phyloP scores from a whole-genome alignment of 177 flowering plant genomes.

The Tripterygium wilfordii region DNA sequence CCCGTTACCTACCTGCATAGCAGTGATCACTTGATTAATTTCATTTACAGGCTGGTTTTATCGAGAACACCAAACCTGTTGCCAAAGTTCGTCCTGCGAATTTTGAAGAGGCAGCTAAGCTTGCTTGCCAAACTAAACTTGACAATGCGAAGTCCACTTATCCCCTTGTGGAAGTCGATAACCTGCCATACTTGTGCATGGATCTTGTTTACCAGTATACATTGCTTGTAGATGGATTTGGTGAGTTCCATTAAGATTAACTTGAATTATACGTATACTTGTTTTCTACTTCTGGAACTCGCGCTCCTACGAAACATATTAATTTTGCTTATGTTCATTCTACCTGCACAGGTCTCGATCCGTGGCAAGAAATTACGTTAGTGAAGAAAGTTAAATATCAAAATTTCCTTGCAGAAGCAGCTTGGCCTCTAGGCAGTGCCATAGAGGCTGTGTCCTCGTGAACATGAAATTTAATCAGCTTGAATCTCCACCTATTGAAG shows the following conservation, averaged over 20 bases:
- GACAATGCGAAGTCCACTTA: conserved; percentile 56
- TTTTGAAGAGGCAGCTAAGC: conserved; percentile 73
- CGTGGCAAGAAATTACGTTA: conserved; percentile 69
- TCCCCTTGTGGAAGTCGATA: conserved; percentile 43
- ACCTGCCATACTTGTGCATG: conserved; percentile 88
- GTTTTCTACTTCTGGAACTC: too few species aligned
- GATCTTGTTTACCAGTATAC: conserved; percentile 89
- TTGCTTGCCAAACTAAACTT: conserved; percentile 60
- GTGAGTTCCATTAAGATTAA: conserved; percentile 41
- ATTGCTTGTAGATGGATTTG: conserved; percentile 85
- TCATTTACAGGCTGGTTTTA: conserved; percentile 69
- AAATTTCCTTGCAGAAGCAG: conserved; percentile 69
- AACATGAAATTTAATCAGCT: conserved; percentile 1
- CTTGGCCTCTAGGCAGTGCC: conserved; percentile 97
- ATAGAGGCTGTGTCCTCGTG: conserved; percentile 66
- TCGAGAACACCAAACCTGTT: conserved; percentile 50
- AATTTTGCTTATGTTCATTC: too few species aligned
- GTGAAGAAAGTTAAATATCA: conserved; percentile 68
- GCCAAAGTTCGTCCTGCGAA: conserved; percentile 69
- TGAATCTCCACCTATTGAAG: not conserved
- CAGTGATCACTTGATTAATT: conserved; percentile 3
- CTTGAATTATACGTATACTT: too few species aligned
- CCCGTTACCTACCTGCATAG: not conserved
- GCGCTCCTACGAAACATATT: too few species aligned
- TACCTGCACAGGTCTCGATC: conserved; percentile 51